Percentiles rank a stretch among this genome's conserved stretches.
Conservation (phyloP, 2,329 filamentous ascomycete genomes). For the Beauveria bassiana region DNA sequence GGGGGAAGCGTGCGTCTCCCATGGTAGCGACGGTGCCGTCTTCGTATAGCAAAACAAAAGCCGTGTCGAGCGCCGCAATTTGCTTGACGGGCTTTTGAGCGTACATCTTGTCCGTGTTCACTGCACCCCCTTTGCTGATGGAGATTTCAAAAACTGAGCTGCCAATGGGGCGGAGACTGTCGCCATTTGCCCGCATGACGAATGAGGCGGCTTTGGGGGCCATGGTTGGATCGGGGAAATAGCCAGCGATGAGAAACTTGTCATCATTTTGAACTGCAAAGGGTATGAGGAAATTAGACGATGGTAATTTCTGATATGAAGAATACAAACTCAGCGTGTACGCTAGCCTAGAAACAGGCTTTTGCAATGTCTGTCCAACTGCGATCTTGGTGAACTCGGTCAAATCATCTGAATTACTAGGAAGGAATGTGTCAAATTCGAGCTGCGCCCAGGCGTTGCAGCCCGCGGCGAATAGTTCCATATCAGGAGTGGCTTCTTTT, state of each 20-base stretch:
- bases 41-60: slow-evolving; percentile 39
- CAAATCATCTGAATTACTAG: slow-evolving; percentile 32
- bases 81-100: slow-evolving; percentile 24
- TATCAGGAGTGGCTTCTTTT: slow-evolving; percentile 11
- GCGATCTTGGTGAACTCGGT: slow-evolving; percentile 36
- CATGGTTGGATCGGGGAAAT: not conserved
- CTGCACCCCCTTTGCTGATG: too few species aligned
- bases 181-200: not conserved
- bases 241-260: slow-evolving; percentile 17
- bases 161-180: not conserved
- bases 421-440: slow-evolving; percentile 22
- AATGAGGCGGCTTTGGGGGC: not conserved
- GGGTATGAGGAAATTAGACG: not conserved
- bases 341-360: slow-evolving; percentile 29
- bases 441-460: slow-evolving; percentile 55
- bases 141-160: too few species aligned
- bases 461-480: slow-evolving; percentile 47
- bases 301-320: not conserved
- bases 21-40: slow-evolving; percentile 41
- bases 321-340: slow-evolving; percentile 39
- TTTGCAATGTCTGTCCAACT: slow-evolving; percentile 25
- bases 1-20: slow-evolving; percentile 51
- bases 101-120: too few species aligned
- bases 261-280: slow-evolving; percentile 17
- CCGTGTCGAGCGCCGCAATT: slow-evolving; percentile 39